Conservation (phyloP, 2,329 filamentous ascomycete species). For the Salinomyces thailandicus region DNA sequence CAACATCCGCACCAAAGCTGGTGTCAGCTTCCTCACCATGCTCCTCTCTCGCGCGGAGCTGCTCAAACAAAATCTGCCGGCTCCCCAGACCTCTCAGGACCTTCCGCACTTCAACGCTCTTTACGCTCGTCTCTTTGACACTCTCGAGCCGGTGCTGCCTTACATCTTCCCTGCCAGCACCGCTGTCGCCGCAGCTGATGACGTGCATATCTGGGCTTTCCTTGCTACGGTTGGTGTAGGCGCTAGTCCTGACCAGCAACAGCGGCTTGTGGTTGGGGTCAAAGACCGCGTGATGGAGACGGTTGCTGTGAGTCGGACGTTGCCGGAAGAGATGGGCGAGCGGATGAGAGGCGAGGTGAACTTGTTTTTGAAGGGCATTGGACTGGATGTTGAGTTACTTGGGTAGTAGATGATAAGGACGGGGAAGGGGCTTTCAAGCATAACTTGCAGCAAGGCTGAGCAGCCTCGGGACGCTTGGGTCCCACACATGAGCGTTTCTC, state of each 20-base stretch:
- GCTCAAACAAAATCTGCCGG: constrained; percentile 55
- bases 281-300: constrained; percentile 98
- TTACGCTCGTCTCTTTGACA: constrained; percentile 81
- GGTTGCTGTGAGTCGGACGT: constrained; percentile 74
- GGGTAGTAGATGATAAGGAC: constrained; percentile 38
- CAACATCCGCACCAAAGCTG: constrained; percentile 79
- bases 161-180: constrained; percentile 87
- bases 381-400: constrained; percentile 81
- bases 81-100: constrained; percentile 36
- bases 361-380: constrained; percentile 95
- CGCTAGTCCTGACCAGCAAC: constrained; percentile 88
- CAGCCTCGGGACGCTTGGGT: too few species aligned
- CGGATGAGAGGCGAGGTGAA: constrained; percentile 87
- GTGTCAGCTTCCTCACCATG: constrained; percentile 83
- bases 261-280: constrained; percentile 83
- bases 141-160: constrained; percentile 70
- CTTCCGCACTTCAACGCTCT: constrained; percentile 74
- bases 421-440: too few species aligned
- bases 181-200: constrained; percentile 56
- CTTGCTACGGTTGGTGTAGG: constrained; percentile 90
- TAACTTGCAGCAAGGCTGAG: too few species aligned
- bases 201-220: constrained; percentile 97
- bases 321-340: constrained; percentile 75
- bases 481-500: too few species aligned
- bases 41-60: constrained; percentile 89